phyloP scores from a whole-genome alignment of 805 yeast genomes.

The Saccharomycopsis selenospora region DNA sequence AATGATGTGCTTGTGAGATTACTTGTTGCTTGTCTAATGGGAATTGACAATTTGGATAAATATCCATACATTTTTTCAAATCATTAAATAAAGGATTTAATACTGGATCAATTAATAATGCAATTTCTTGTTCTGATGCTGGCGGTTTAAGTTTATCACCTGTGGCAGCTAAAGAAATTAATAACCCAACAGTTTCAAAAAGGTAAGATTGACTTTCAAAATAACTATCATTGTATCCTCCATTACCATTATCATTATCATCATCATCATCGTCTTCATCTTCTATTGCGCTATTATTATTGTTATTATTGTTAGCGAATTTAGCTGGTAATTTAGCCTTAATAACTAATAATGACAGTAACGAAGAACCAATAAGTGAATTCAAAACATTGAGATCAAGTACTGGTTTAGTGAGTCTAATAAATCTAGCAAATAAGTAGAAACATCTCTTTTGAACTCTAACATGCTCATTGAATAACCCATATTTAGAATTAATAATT shows the following conservation, averaged over 20 bases:
- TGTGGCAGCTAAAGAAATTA: slow-evolving; percentile 44
- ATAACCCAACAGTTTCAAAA: slow-evolving; percentile 79
- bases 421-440: slow-evolving; percentile 80
- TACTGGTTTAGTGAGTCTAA: slow-evolving; percentile 66
- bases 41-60: slow-evolving; percentile 29
- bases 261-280: slow-evolving; percentile 36
- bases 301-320: slow-evolving; percentile 24
- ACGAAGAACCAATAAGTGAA: slow-evolving; percentile 51
- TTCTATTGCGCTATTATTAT: no score
- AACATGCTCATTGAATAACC: slow-evolving; percentile 66
- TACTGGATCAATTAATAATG: slow-evolving; percentile 48
- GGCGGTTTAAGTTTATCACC: slow-evolving; percentile 32
- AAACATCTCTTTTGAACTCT: slow-evolving; percentile 81
- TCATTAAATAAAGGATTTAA: slow-evolving; percentile 69
- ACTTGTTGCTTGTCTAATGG: slow-evolving; percentile 35
- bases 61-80: slow-evolving; percentile 57
- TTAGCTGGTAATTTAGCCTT: slow-evolving; percentile 46
- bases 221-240: slow-evolving; percentile 39
- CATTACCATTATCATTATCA: slow-evolving; percentile 50
- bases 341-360: slow-evolving; percentile 53
- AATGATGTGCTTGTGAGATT: slow-evolving; percentile 76
- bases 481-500: slow-evolving; percentile 72
- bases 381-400: slow-evolving; percentile 45
- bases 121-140: slow-evolving; percentile 5
- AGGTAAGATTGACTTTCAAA: slow-evolving; percentile 77